Evolutionary conservation across 495 filamentous ascomycete species (phyloP), one percentile per base, ranked within the genome.

Genomic region (Podospora fimiseda): DNA sequence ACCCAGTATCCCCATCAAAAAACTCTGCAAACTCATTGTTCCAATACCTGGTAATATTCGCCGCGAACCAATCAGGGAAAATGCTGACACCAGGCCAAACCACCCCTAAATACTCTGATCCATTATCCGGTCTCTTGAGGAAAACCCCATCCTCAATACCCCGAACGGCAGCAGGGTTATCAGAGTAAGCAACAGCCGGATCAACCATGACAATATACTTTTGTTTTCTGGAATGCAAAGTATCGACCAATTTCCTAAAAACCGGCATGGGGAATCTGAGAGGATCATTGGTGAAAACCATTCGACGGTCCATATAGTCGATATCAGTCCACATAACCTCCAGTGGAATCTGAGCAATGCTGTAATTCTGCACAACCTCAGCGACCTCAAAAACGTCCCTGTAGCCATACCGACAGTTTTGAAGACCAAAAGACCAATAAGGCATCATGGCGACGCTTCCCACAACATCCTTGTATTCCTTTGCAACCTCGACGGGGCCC

Each of bases 271-370:
- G 82, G 66, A 86, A 95, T 33, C 87, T 75, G 2, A 86, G 72
- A 0, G 84, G 80, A 58, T 92, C 90, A 15, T 89, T 71, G 1
- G 85, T 84, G 65, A 95, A 93, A 43, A 90, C 79, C 69, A 70
- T 74, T 63, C 86, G 70, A 9, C 60, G 55, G 59, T 83, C 74
- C 85, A 90, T 89, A 64, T 91, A 89, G 60, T 90, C 82, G 45
- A 92, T 92, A 60, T 92, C 88, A 3, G 85, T 92, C 89, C 89
- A 94, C 82, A 90, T 88, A 0, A 86, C 90, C 66, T 95, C 89
- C 7, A 95, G 70, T 0, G 89, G 89, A 55, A 94, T 94, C 7
- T 68, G 68, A 9, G 89, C 88, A 24, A 72, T 63, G 51, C 79
- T 85, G 70, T 94, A 93, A 65, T 93, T 94, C 44, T 82, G 79